Evolutionary conservation across 495 filamentous ascomycete species (phyloP).

Genomic region (Mycothermus thermophilus): DNA sequence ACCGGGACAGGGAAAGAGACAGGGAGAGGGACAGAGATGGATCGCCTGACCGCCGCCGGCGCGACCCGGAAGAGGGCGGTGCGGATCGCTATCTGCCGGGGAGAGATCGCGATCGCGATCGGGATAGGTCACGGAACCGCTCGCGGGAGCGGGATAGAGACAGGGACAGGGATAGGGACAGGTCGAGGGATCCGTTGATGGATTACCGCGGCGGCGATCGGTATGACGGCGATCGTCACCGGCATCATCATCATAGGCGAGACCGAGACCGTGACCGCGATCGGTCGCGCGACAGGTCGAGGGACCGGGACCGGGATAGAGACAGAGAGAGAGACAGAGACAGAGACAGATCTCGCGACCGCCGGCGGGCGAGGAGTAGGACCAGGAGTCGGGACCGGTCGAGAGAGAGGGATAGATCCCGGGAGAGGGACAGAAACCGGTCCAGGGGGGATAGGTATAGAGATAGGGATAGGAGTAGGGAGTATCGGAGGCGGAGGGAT

Average conservation of each 20-base stretch:
- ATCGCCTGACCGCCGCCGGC: constrained; percentile 21
- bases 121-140: constrained; percentile 4
- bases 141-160: constrained; percentile 9
- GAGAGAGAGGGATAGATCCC: no score
- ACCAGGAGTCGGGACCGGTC: no score
- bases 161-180: constrained; percentile 7
- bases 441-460: no score
- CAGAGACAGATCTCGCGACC: neutral
- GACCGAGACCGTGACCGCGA: constrained; percentile 4
- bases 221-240: no score
- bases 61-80: constrained; percentile 4
- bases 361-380: neutral
- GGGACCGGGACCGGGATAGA: constrained; percentile 8
- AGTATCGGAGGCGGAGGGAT: neutral
- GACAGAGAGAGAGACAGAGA: no score
- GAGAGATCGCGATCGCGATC: constrained; percentile 7
- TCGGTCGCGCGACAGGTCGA: constrained; percentile 6
- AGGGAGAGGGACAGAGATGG: constrained; percentile 25
- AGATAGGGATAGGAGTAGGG: neutral
- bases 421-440: no score
- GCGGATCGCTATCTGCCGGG: constrained; percentile 11
- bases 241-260: no score
- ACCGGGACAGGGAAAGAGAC: constrained; percentile 21
- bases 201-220: no score
- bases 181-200: no score